Evolutionary conservation across 2,329 filamentous ascomycete species (phyloP), one percentile per base, ranked within the genome.

Genomic region (Zymoseptoria passerinii): DNA sequence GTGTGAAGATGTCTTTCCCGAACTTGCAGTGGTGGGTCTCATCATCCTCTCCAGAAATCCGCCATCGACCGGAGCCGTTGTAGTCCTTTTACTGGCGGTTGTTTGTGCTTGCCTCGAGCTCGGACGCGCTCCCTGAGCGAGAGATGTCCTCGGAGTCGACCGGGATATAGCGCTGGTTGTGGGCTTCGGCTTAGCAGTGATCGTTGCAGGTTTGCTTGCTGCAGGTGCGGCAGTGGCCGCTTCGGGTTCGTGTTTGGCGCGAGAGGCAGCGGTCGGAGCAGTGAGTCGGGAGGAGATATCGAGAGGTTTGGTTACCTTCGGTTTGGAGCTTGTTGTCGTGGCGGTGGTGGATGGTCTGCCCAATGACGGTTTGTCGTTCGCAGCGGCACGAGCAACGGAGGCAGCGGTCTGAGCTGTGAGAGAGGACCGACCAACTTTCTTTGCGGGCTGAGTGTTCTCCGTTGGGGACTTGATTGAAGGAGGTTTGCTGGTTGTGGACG

Each of bases 11-110:
- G 81, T 81, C 74, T 89, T 90, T 62, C 79, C 85, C 8, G 85
- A 80, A 4, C 85, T 89, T 51, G 83, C 78, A 50, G 86, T 82
- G 0, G 88, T 92, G 1, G 88, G 88, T 48, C 88, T 79, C 83
- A 87, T 91, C 88, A 92, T 90, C 55, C 88, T 83, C n/a, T 87
- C 87, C 27, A 92, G 75, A 73, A 92, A 92, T 13, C 83, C 74
- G 63, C 89, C 85, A 63, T 89, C 86, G 1, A 87, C 78, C 18
- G 81, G 80, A 52, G 77, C 78, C 27, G 81, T 76, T 60, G 78
- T 77, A 65, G 66, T 66, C 58, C 62, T 64, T 27, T 57, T 54
- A 23, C 58, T 54, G 16, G 35, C 35, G 13, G 35, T 44, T 9
- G 52, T 60, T 16, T 80, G 80, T 1, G 76, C 71, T 67, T 65